These are phyloP conservation scores for Kokia cookei DNA, from an alignment of 441 rosid species.

Conservation along the genomic window DNA sequence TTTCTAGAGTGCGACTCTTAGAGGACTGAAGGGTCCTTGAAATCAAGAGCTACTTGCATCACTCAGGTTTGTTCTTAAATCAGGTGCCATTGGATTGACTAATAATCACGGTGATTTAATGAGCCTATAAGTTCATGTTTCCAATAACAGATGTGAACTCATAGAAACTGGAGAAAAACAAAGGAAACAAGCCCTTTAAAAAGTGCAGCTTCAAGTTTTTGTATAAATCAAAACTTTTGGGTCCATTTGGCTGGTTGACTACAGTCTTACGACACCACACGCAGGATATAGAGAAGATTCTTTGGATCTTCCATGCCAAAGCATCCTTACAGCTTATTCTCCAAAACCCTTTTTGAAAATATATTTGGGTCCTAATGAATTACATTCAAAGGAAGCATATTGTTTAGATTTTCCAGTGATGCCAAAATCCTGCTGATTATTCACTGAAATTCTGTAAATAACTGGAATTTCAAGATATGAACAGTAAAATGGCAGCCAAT, in stretches of 20 bases:
- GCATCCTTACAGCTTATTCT: conserved; percentile 3
- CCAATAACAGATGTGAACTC: too few species aligned
- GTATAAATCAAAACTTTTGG: not conserved
- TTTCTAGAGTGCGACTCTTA: conserved; percentile 4
- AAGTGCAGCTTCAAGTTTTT: not conserved
- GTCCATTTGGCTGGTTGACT: conserved; percentile 6
- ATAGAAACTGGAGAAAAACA: too few species aligned
- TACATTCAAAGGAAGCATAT: too few species aligned
- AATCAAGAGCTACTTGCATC: not conserved
- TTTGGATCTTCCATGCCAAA: conserved; percentile 18
- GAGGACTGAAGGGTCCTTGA: conserved; percentile 3
- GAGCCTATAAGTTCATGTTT: too few species aligned
- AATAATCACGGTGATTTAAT: too few species aligned
- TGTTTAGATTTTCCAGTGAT: not conserved
- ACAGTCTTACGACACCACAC: not conserved
- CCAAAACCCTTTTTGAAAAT: not conserved
- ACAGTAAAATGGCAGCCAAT: not conserved
- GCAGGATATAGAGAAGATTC: conserved; percentile 6
- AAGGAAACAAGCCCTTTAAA: not conserved
- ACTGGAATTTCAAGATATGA: not conserved
- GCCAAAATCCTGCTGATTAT: not conserved
- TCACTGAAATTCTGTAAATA: not conserved
- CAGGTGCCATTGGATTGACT: not conserved
- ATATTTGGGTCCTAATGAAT: not conserved
- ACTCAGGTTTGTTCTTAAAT: not conserved